Conservation (phyloP, 2,329 filamentous ascomycete species). For the Paraphaeosphaeria minitans region DNA sequence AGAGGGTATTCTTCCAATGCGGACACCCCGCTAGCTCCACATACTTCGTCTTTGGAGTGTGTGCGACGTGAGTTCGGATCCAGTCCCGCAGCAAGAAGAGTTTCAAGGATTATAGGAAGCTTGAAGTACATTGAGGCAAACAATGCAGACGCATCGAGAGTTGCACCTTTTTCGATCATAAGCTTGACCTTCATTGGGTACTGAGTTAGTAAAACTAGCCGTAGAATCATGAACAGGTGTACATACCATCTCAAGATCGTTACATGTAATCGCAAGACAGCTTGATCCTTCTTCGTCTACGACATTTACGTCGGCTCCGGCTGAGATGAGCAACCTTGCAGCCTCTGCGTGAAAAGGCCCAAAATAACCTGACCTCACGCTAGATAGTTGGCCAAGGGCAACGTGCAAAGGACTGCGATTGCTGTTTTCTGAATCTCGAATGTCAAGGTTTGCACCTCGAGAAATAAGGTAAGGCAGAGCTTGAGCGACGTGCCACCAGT, state of each 20-base stretch:
- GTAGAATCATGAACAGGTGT: no score
- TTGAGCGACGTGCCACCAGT: slow-evolving; percentile 23
- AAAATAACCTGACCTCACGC: neutral
- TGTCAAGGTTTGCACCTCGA: slow-evolving; percentile 16
- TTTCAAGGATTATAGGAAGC: slow-evolving; percentile 2
- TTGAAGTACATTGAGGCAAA: slow-evolving; percentile 8
- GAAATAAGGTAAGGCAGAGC: slow-evolving; percentile 23
- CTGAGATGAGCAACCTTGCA: slow-evolving; percentile 10
- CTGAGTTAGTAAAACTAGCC: neutral
- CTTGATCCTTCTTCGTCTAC: slow-evolving; percentile 7
- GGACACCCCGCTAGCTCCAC: neutral
- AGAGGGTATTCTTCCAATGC: slow-evolving; percentile 2
- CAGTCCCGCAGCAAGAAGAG: slow-evolving; percentile 9
- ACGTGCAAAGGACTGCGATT: slow-evolving; percentile 35
- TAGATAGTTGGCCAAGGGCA: slow-evolving; percentile 2
- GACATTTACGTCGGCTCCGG: slow-evolving; percentile 17
- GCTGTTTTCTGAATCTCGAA: slow-evolving; percentile 16
- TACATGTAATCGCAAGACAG: slow-evolving; percentile 16
- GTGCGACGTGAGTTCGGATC: slow-evolving; percentile 12
- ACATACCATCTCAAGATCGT: slow-evolving; percentile 13
- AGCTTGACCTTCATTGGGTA: neutral
- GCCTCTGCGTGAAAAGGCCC: slow-evolving; percentile 14
- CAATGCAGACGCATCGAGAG: slow-evolving; percentile 8
- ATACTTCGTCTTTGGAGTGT: neutral
- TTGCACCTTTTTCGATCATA: slow-evolving; percentile 12